Percentiles rank a stretch among this genome's conserved stretches.
Conservation (phyloP, 805 yeast species). For the Kazachstania psychrophila region DNA sequence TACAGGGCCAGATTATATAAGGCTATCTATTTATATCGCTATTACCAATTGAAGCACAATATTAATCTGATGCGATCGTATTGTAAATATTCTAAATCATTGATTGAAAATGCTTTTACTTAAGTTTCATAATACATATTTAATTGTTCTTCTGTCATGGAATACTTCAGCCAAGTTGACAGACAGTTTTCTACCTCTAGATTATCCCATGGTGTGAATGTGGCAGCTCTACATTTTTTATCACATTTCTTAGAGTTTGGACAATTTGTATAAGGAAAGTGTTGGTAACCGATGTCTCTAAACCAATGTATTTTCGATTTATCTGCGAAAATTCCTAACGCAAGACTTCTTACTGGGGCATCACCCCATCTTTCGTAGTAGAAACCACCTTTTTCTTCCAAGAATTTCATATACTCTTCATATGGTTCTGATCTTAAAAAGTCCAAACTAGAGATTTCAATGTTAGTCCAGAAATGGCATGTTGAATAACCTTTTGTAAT, state of each 20-base stretch:
- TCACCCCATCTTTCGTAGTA: slow-evolving; percentile 93
- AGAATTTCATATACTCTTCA: slow-evolving; percentile 47
- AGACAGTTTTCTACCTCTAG: slow-evolving; percentile 65
- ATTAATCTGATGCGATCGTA: no score
- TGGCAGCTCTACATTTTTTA: slow-evolving; percentile 43
- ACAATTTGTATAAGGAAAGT: slow-evolving; percentile 67
- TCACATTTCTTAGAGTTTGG: slow-evolving; percentile 49
- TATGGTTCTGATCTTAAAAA: slow-evolving; percentile 66
- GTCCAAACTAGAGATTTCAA: slow-evolving; percentile 79
- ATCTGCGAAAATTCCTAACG: slow-evolving; percentile 62
- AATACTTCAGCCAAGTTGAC: slow-evolving; percentile 54
- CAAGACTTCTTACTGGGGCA: slow-evolving; percentile 81
- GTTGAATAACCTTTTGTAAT: slow-evolving; percentile 40
- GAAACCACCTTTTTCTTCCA: slow-evolving; percentile 69
- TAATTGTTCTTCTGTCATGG: slow-evolving; percentile 28
- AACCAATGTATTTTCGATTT: slow-evolving; percentile 73
- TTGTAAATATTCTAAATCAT: no score
- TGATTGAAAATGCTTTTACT: no score
- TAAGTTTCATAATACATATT: slow-evolving; percentile 15
- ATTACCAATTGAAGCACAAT: no score
- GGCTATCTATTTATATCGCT: no score
- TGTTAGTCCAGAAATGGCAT: slow-evolving; percentile 88
- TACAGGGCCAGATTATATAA: no score
- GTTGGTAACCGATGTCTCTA: slow-evolving; percentile 71
- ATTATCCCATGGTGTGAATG: slow-evolving; percentile 43